Evolutionary conservation across 495 filamentous ascomycete genomes (phyloP).

Genomic region (Letharia lupina): DNA sequence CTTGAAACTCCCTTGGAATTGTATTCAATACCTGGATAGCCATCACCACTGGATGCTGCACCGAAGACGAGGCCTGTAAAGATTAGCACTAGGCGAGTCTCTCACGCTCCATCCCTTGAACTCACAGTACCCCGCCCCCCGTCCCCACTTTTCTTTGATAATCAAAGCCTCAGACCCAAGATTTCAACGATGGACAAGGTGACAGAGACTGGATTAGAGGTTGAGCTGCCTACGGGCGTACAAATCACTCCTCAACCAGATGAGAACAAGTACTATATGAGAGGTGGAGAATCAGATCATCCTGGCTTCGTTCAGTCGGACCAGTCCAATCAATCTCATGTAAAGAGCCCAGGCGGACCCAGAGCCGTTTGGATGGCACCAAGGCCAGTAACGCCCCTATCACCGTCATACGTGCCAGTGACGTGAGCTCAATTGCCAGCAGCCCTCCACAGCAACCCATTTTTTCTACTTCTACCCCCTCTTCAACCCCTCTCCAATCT

Average conservation of each 20-base stretch:
- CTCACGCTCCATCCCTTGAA: neutral
- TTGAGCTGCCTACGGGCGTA: neutral
- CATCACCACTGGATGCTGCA: too few species aligned
- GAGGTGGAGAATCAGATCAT: neutral
- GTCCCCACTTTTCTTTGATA: neutral
- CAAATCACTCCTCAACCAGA: neutral
- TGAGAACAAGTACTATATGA: neutral
- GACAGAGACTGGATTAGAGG: neutral
- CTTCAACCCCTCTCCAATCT: too few species aligned
- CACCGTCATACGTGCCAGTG: too few species aligned
- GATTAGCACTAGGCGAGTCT: neutral
- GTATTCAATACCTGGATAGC: too few species aligned
- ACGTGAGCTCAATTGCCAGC: neutral
- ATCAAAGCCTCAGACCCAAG: neutral
- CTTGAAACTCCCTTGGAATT: too few species aligned
- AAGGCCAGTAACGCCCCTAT: neutral
- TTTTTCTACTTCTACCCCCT: too few species aligned
- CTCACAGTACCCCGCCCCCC: neutral
- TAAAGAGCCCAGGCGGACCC: neutral
- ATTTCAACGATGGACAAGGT: neutral
- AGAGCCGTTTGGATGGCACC: neutral
- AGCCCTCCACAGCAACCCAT: neutral
- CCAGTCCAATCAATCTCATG: neutral
- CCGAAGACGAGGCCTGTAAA: too few species aligned
- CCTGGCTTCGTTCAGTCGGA: neutral